A percentile compares a stretch with the other conserved stretches of the same genome.
Evolutionary conservation across 371 early-diverging fungal species (phyloP).

Genomic region (Apophysomyces trapeziformis): DNA sequence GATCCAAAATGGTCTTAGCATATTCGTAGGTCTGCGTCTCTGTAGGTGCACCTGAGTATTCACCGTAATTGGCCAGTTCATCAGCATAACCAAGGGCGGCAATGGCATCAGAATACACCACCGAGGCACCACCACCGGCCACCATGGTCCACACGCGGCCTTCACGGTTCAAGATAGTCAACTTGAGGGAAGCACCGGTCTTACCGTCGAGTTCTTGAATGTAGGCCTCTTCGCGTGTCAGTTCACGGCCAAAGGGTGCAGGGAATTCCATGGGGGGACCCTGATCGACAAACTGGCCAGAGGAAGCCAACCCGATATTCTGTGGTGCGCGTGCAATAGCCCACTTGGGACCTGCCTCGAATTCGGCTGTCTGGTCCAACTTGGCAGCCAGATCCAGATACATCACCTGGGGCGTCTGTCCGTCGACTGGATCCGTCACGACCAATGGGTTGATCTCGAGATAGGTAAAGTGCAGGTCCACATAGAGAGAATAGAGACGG

Average conservation of each 20-base stretch:
- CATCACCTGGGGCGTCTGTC: slow-evolving; percentile 73
- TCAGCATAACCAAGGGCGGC: slow-evolving; percentile 91
- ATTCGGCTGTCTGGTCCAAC: slow-evolving; percentile 98
- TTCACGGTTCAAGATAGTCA: slow-evolving; percentile 92
- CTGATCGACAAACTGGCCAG: slow-evolving; percentile 58
- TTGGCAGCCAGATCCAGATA: slow-evolving; percentile 97
- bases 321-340: slow-evolving; percentile 75
- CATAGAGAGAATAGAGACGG: slow-evolving; percentile 92
- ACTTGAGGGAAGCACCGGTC: slow-evolving; percentile 97
- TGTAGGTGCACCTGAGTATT: slow-evolving; percentile 98
- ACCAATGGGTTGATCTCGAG: slow-evolving; percentile 99
- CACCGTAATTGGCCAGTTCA: slow-evolving; percentile 98
- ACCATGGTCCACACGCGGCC: slow-evolving; percentile 99
- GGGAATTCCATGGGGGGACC: slow-evolving; percentile 97
- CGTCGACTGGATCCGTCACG: slow-evolving; percentile 75
- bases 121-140: slow-evolving; percentile 98
- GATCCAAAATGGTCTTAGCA: slow-evolving; percentile 95
- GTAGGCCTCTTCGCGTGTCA: slow-evolving; percentile 96
- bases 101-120: slow-evolving; percentile 96
- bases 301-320: slow-evolving; percentile 54
- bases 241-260: slow-evolving; percentile 97
- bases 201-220: slow-evolving; percentile 97
- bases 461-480: slow-evolving; percentile 96
- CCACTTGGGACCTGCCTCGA: slow-evolving; percentile 93
- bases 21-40: slow-evolving; percentile 98